Evolutionary conservation across 2,329 filamentous ascomycete genomes (phyloP).

Genomic region (Gnomoniopsis sp.): DNA sequence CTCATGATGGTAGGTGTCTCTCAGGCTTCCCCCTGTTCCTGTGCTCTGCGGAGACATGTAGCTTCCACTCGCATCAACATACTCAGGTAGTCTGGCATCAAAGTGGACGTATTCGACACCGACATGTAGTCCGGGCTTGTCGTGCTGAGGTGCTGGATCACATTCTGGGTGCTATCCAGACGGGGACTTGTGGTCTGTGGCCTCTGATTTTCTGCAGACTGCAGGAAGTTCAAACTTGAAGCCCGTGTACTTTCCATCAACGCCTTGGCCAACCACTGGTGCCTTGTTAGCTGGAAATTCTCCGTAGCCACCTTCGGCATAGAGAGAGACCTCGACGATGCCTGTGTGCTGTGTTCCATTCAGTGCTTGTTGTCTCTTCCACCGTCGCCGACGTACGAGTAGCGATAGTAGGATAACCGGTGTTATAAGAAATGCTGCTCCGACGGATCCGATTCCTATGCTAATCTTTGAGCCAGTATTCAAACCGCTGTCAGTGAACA

Average conservation of each 20-base stretch:
- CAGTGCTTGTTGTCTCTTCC: neutral
- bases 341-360: neutral
- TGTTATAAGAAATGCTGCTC: neutral
- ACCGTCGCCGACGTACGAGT: neutral
- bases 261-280: neutral
- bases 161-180: neutral
- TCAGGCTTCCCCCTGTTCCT: neutral
- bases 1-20: neutral
- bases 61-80: neutral
- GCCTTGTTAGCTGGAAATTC: neutral
- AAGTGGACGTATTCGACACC: neutral
- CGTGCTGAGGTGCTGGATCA: neutral
- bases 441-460: neutral
- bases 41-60: neutral
- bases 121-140: neutral
- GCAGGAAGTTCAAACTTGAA: neutral
- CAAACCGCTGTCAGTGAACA: neutral
- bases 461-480: neutral
- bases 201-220: neutral
- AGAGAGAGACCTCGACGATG: neutral
- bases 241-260: neutral
- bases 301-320: neutral
- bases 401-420: neutral
- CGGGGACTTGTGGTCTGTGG: neutral
- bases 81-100: neutral